These are phyloP conservation scores for Adansonia gregorii DNA, from an alignment of 441 rosid species.

Conservation along the genomic window DNA sequence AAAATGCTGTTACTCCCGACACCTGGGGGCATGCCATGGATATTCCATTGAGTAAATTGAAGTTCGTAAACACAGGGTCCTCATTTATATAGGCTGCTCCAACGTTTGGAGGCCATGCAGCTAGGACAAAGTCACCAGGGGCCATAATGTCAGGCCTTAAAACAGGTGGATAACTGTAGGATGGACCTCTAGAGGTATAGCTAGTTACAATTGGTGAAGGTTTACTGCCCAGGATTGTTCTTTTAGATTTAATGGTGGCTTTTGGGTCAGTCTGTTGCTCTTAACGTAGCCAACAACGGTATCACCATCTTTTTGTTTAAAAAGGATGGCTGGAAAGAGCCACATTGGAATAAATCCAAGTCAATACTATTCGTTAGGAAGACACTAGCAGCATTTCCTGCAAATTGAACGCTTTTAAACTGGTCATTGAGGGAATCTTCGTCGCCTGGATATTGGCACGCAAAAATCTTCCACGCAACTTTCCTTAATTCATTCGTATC, in stretches of 20 bases:
- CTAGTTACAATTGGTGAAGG: neutral
- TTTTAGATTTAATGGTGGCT: neutral
- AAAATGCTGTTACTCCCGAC: neutral
- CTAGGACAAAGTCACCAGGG: neutral
- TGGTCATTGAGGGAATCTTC: neutral
- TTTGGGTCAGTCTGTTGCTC: neutral
- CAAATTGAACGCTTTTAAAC: neutral
- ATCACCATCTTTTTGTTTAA: neutral
- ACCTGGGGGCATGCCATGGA: conserved; percentile 11
- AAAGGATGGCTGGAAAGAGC: neutral
- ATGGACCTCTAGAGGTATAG: conserved; percentile 1
- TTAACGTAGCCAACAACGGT: neutral
- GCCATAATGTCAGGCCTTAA: neutral
- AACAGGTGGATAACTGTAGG: neutral
- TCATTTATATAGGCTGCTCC: neutral
- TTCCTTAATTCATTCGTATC: neutral
- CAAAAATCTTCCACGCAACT: neutral
- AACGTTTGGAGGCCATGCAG: neutral
- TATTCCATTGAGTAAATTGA: neutral
- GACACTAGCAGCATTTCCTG: neutral
- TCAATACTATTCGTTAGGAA: neutral
- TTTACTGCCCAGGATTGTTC: neutral
- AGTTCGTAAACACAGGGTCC: neutral
- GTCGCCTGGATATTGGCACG: neutral
- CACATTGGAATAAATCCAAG: neutral